Conservation (phyloP, 1,284 basidiomycete genomes). For the Naganishia liquefaciens region DNA sequence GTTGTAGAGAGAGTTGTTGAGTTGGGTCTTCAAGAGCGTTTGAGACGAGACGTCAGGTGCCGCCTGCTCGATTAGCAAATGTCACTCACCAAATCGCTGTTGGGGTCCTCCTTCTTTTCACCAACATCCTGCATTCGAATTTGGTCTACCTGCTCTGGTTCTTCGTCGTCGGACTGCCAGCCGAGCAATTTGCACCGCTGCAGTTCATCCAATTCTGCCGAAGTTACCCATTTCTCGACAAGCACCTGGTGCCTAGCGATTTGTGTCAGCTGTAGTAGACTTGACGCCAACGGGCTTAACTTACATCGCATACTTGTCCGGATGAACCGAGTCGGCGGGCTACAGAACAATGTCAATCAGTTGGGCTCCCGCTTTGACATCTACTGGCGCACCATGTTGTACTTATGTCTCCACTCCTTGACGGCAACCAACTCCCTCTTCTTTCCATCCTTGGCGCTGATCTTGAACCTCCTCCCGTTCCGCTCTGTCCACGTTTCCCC, state of each 20-base stretch:
- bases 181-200: not conserved
- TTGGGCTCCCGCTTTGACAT: too few species aligned
- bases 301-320: conserved; percentile 3
- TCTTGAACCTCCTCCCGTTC: conserved; percentile 12
- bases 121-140: not conserved
- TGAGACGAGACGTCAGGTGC: too few species aligned
- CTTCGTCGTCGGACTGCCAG: conserved; percentile 8
- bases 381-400: conserved; percentile 3
- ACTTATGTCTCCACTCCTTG: conserved; percentile 19
- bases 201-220: not conserved
- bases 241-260: conserved; percentile 9
- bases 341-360: not conserved
- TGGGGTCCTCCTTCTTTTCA: not conserved
- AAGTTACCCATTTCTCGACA: conserved; percentile 19
- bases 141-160: not conserved
- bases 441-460: not conserved
- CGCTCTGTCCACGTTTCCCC: conserved; percentile 2
- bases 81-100: not conserved
- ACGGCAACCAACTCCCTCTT: conserved; percentile 11
- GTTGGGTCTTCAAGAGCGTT: not conserved
- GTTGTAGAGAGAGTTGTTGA: not conserved
- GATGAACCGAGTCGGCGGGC: conserved; percentile 9
- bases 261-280: not conserved
- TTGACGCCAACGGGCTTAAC: not conserved
- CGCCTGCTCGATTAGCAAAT: too few species aligned